Evolutionary conservation across 1,284 basidiomycete species (phyloP).

Genomic region (Cystobasidium sp.): DNA sequence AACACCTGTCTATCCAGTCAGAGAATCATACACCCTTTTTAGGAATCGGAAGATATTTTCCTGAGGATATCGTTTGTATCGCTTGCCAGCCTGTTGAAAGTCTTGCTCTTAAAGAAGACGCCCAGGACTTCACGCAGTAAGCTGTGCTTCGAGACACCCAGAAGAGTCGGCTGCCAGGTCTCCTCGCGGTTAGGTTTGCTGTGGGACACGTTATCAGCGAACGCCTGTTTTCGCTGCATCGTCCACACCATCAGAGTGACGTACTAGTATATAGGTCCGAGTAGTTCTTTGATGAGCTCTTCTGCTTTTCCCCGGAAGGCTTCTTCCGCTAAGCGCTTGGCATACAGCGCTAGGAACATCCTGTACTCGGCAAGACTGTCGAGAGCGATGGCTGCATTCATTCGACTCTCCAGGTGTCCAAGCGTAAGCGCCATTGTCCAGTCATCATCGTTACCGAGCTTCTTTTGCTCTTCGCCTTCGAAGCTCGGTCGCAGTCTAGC

Average conservation of each 20-base stretch:
- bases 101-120: constrained; percentile 66
- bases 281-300: constrained; percentile 81
- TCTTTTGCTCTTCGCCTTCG: constrained; percentile 43
- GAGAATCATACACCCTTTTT: background rate
- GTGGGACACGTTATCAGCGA: constrained; percentile 9
- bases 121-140: constrained; percentile 74
- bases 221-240: constrained; percentile 34
- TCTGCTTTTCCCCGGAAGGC: constrained; percentile 82
- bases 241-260: constrained; percentile 53
- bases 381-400: constrained; percentile 72
- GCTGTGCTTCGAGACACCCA: constrained; percentile 75
- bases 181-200: constrained; percentile 70
- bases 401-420: constrained; percentile 78
- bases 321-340: constrained; percentile 80
- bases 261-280: constrained; percentile 83
- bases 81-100: constrained; percentile 30
- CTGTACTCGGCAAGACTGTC: constrained; percentile 78
- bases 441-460: constrained; percentile 61
- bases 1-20: background rate
- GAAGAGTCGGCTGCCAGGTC: constrained; percentile 68
- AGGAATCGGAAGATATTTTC: constrained; percentile 26
- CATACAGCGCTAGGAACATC: constrained; percentile 72
- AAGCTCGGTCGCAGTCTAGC: constrained; percentile 18
- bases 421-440: constrained; percentile 78
- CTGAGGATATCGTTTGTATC: constrained; percentile 39